Conservation (phyloP, 2,329 filamentous ascomycete species). For the Fusarium palustre region DNA sequence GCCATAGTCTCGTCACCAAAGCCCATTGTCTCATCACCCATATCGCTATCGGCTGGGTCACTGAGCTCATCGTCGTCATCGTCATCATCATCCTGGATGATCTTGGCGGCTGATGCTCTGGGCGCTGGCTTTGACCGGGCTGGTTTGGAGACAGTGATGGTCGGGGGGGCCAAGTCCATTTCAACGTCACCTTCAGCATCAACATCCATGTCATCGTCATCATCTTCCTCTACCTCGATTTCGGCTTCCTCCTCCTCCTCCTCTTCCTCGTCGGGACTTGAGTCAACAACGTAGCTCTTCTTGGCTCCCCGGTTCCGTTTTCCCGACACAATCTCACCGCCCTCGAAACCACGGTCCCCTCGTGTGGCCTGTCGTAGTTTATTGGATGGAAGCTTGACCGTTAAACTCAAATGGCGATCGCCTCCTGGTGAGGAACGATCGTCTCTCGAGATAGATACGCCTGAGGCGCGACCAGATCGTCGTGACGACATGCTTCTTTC, state of each 20-base stretch:
- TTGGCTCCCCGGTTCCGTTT: slow-evolving; percentile 67
- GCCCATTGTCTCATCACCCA: slow-evolving; percentile 53
- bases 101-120: slow-evolving; percentile 51
- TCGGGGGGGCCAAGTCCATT: slow-evolving; percentile 55
- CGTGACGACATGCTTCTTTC: slow-evolving; percentile 63
- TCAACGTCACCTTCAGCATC: slow-evolving; percentile 64
- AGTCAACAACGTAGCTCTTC: slow-evolving; percentile 71
- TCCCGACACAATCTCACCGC: slow-evolving; percentile 61
- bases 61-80: slow-evolving; percentile 67
- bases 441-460: slow-evolving; percentile 58
- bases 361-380: slow-evolving; percentile 65
- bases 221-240: slow-evolving; percentile 57
- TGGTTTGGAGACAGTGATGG: slow-evolving; percentile 64
- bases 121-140: slow-evolving; percentile 53
- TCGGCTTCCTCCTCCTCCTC: slow-evolving; percentile 55
- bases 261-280: slow-evolving; percentile 61
- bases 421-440: slow-evolving; percentile 61
- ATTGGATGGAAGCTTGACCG: slow-evolving; percentile 64
- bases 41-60: slow-evolving; percentile 64
- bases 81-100: slow-evolving; percentile 56
- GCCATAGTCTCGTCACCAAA: slow-evolving; percentile 60
- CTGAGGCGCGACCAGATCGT: slow-evolving; percentile 61
- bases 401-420: slow-evolving; percentile 59
- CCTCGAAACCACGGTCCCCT: slow-evolving; percentile 56
- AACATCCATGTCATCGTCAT: slow-evolving; percentile 55